phyloP scores from a whole-genome alignment of 768 basidiomycete genomes.

The Lentinula aciculospora region DNA sequence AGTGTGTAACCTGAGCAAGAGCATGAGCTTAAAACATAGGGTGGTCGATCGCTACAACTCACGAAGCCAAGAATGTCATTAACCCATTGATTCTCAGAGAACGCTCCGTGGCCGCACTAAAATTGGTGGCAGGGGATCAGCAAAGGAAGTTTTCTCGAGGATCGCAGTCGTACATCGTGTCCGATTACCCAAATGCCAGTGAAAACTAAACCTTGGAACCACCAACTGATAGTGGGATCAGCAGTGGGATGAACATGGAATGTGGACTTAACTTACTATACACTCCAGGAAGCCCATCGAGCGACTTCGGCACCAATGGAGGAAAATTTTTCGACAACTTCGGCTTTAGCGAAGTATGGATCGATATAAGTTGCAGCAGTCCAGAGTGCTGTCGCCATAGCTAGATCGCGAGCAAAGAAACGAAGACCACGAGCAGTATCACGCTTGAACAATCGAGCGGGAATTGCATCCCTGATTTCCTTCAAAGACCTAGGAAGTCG shows the following conservation, averaged over 20 bases:
- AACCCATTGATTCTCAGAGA: conserved; percentile 40
- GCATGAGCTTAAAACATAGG: neutral
- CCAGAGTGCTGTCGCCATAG: conserved; percentile 37
- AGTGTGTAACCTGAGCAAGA: conserved; percentile 13
- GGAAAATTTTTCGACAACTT: conserved; percentile 19
- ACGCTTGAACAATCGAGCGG: conserved; percentile 38
- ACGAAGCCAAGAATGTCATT: conserved; percentile 50
- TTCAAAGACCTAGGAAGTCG: conserved; percentile 35
- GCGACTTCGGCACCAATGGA: conserved; percentile 29
- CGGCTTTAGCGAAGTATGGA: conserved; percentile 27
- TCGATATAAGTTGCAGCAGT: conserved; percentile 38
- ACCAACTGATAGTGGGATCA: conserved; percentile 34
- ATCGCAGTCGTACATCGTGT: conserved; percentile 35
- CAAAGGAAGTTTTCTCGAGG: neutral
- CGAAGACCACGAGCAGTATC: conserved; percentile 32
- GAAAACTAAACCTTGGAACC: conserved; percentile 57
- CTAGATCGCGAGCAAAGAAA: conserved; percentile 40
- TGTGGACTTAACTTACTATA: conserved; percentile 32
- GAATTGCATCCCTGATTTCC: conserved; percentile 46
- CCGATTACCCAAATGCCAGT: conserved; percentile 58
- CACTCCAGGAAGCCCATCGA: conserved; percentile 39
- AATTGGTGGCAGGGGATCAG: neutral
- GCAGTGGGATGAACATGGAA: neutral
- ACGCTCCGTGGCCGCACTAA: conserved; percentile 54
- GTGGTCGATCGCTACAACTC: conserved; percentile 11